Percentiles rank a stretch among this genome's conserved stretches.
phyloP scores from a whole-genome alignment of 352 stramenopile genomes.

The Globisporangium radiosum region DNA sequence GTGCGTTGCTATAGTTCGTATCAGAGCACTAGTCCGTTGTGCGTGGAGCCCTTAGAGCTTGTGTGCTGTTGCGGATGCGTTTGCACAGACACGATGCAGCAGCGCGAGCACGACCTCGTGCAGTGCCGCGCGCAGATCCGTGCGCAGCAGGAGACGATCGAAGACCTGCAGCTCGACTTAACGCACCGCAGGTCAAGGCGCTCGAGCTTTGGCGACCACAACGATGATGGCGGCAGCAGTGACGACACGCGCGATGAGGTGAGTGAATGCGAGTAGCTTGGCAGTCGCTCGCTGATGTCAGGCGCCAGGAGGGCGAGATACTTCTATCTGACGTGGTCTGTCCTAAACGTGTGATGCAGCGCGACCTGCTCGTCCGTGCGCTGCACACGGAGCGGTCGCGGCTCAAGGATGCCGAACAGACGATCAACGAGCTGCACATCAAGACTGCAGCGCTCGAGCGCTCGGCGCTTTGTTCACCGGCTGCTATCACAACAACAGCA shows the following conservation, averaged over 20 bases:
- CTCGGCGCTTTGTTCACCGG: background rate
- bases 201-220: background rate
- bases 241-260: constrained; percentile 36
- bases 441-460: constrained; percentile 7
- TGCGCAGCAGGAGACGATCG: constrained; percentile 47
- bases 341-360: background rate
- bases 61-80: too few relatives aligned
- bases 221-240: constrained; percentile 4
- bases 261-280: background rate
- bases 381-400: constrained; percentile 10
- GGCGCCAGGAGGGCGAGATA: too few relatives aligned
- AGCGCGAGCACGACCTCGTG: constrained; percentile 37
- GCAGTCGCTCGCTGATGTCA: too few relatives aligned
- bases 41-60: too few relatives aligned
- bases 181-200: constrained; percentile 3
- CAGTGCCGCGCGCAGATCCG: constrained; percentile 42
- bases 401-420: constrained; percentile 6
- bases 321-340: too few relatives aligned
- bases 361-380: constrained; percentile 15
- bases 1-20: background rate
- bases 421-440: constrained; percentile 7
- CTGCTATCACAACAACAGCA: background rate
- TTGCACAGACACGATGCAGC: constrained; percentile 23
- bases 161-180: constrained; percentile 50
- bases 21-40: too few relatives aligned